These are phyloP conservation scores for Begonia loranthoides DNA, from an alignment of 306 rosid species.

Conservation along the genomic window DNA sequence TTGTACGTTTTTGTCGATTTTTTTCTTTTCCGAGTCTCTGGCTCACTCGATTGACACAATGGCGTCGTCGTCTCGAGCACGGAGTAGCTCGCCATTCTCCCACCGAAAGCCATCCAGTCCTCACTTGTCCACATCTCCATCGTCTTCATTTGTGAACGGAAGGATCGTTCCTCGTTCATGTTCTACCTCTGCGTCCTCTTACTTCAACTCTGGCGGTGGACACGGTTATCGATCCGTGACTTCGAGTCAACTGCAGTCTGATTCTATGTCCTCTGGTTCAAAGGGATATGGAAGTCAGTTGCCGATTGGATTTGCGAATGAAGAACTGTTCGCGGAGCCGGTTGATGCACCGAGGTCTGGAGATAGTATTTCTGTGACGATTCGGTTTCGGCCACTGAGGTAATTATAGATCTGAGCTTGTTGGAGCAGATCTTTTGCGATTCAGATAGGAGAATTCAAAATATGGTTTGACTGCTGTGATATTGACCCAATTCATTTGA, in stretches of 20 bases:
- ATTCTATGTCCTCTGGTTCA: conserved; percentile 43
- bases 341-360: conserved; percentile 51
- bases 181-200: conserved; percentile 68
- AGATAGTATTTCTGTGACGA: conserved; percentile 96
- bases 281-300: conserved; percentile 25
- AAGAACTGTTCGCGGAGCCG: conserved; percentile 56
- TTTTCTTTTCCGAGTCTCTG: conserved; percentile 30
- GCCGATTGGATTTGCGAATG: conserved; percentile 60
- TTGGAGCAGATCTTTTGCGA: conserved; percentile 49
- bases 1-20: conserved; percentile 3
- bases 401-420: conserved; percentile 57
- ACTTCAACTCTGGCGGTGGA: conserved; percentile 50
- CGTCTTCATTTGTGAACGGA: conserved; percentile 60
- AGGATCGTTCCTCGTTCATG: conserved; percentile 70
- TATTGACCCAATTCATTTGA: conserved; percentile 19
- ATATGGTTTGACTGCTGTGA: not conserved
- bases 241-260: conserved; percentile 53
- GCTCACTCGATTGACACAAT: conserved; percentile 35
- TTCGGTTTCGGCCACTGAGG: conserved; percentile 98
- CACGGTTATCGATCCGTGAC: conserved; percentile 71
- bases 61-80: conserved; percentile 89
- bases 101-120: conserved; percentile 71
- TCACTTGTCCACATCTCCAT: conserved; percentile 60
- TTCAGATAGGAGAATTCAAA: conserved; percentile 12
- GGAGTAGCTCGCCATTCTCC: conserved; percentile 95